Conservation (phyloP, 2,329 filamentous ascomycete species). For the Arthrobotrys pseudoclavata region DNA sequence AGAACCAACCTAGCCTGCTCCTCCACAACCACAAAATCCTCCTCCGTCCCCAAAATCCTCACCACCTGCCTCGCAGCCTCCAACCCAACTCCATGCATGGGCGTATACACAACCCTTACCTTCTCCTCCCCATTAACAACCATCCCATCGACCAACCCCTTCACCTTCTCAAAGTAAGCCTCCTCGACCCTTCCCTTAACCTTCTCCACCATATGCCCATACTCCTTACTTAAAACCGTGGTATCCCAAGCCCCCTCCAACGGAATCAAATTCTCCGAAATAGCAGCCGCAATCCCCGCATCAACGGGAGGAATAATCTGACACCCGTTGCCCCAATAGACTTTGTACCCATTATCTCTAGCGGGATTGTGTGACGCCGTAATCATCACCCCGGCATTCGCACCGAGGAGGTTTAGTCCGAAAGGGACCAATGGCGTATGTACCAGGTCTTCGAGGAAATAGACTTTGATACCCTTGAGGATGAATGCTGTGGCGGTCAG, state of each 20-base stretch:
- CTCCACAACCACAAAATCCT: slow-evolving; percentile 69
- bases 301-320: slow-evolving; percentile 77
- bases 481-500: slow-evolving; percentile 74
- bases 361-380: slow-evolving; percentile 75
- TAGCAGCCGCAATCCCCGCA: slow-evolving; percentile 72
- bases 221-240: slow-evolving; percentile 65
- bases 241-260: slow-evolving; percentile 67
- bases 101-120: slow-evolving; percentile 70
- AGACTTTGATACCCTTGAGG: slow-evolving; percentile 72
- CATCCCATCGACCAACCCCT: slow-evolving; percentile 53
- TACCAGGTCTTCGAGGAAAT: slow-evolving; percentile 72
- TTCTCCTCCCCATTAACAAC: slow-evolving; percentile 7
- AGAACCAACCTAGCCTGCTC: slow-evolving; percentile 59
- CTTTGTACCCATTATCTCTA: slow-evolving; percentile 77
- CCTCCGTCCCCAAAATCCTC: slow-evolving; percentile 66
- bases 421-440: slow-evolving; percentile 76
- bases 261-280: slow-evolving; percentile 71
- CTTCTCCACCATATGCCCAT: slow-evolving; percentile 65
- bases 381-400: slow-evolving; percentile 75
- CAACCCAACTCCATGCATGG: slow-evolving; percentile 72
- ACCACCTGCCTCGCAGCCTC: slow-evolving; percentile 68
- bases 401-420: slow-evolving; percentile 69
- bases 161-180: slow-evolving; percentile 66
- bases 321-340: slow-evolving; percentile 76
- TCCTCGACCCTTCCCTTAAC: slow-evolving; percentile 67